Base-by-base conservation (phyloP, 2,329 filamentous ascomycete species). In the Magnaporthales sp. region DNA sequence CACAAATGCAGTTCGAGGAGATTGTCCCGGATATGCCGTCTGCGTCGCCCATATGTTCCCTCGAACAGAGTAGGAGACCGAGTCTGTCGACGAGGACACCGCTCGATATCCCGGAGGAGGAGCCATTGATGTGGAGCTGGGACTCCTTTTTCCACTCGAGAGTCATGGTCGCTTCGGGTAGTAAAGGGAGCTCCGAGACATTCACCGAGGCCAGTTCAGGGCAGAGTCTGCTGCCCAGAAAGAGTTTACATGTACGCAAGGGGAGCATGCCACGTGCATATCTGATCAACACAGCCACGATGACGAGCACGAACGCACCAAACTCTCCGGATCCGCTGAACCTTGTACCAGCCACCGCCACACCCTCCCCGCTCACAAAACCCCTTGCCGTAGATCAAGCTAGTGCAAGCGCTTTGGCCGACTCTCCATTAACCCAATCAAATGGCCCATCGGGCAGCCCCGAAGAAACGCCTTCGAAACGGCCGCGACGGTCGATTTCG, bases 91-190 rank as follows among this genome's bases (percentile, higher is more conserved):
- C 29, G 24, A 65, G 4, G 70, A 69, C 38, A 60, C 29, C 66
- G 32, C 32, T 66, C 13, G 63, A 63, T 54, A 67, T 58, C 38
- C 68, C 22, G 60, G 68, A 54, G 60, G 13, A 66, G 63, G 66
- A 67, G 29, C 66, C 15, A 67, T 67, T 13, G 69, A 72, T 70
- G 5, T 71, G 73, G 24, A 75, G 71, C 62, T 87, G 85, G 85
- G 78, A 78, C n/a, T 87, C 85, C 0, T 87, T 85, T 70, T 86
- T 87, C 71, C 85, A 87, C 71, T 75, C 78, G 9, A 78, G 74
- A 62, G 75, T 79, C n/a, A 6, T 26, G 56, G 72, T 73, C 19
- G 72, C 70, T 60, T 67, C 73, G 7, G 66, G 71, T 11, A 70
- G 72, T 24, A 74, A 76, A 26, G 72, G 72, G 22, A 70, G 70